Percentiles rank a stretch among this genome's conserved stretches.
phyloP scores from a whole-genome alignment of 108 stramenopile species.

The Ochromonas danica region DNA sequence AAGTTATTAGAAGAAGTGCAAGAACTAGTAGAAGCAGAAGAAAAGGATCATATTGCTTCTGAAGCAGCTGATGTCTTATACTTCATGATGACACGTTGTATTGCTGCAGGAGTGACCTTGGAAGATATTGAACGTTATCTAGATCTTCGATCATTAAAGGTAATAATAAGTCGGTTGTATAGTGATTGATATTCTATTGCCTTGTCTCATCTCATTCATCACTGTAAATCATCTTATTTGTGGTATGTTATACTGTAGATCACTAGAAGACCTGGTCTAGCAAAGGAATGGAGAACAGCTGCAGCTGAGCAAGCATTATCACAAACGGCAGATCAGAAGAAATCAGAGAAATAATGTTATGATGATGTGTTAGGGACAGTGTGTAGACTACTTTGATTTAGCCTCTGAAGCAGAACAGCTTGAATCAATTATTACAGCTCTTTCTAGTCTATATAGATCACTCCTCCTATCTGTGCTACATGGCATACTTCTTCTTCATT shows the following conservation, averaged over 20 bases:
- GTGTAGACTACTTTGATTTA: no score
- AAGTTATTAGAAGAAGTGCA: slow-evolving; percentile 98
- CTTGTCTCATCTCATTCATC: no score
- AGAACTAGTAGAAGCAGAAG: slow-evolving; percentile 84
- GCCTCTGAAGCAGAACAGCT: no score
- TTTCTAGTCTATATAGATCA: no score
- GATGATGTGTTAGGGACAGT: no score
- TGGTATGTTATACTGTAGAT: slow-evolving; percentile 44
- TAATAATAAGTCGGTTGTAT: neutral
- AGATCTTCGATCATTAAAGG: slow-evolving; percentile 78
- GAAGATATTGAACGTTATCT: slow-evolving; percentile 76
- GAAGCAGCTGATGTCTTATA: slow-evolving; percentile 94
- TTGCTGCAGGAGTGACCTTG: slow-evolving; percentile 80
- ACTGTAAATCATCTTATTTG: neutral
- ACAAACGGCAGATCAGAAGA: no score
- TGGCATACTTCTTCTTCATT: no score
- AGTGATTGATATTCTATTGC: no score
- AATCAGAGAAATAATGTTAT: no score
- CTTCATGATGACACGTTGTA: slow-evolving; percentile 89
- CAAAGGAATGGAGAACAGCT: slow-evolving; percentile 82
- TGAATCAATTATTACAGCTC: no score
- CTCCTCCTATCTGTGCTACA: no score
- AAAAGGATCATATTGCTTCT: slow-evolving; percentile 76
- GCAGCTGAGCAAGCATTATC: slow-evolving; percentile 68
- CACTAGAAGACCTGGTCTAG: slow-evolving; percentile 83